These are phyloP conservation scores for Parafenestella ontariensis DNA, from an alignment of 2,329 filamentous ascomycete genomes.

Conservation along the genomic window DNA sequence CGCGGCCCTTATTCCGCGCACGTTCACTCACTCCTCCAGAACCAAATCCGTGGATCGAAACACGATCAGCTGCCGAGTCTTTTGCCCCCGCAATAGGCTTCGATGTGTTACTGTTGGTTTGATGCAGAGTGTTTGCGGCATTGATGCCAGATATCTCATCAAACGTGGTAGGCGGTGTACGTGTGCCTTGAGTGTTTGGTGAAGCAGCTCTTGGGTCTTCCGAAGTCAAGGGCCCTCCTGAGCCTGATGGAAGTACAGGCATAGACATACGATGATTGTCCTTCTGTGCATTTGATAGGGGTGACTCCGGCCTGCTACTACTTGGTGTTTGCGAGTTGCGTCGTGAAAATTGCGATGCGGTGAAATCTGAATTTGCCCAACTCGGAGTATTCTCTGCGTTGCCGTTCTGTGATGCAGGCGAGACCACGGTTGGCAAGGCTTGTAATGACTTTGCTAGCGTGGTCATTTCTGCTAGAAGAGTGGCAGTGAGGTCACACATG, in stretches of 20 bases:
- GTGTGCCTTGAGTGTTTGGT: conserved; percentile 34
- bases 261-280: conserved; percentile 78
- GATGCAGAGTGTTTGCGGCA: conserved; percentile 49
- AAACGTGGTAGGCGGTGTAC: conserved; percentile 59
- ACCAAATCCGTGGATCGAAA: conserved; percentile 70
- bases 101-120: conserved; percentile 40
- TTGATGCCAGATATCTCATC: conserved; percentile 49
- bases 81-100: conserved; percentile 56
- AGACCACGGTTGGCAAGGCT: conserved; percentile 70
- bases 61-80: conserved; percentile 66
- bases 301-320: conserved; percentile 39
- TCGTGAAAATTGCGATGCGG: conserved; percentile 29
- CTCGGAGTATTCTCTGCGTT: conserved; percentile 33
- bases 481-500: conserved; percentile 55
- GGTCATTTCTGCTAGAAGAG: conserved; percentile 56
- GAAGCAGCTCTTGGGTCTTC: conserved; percentile 39
- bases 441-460: conserved; percentile 57
- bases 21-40: conserved; percentile 72
- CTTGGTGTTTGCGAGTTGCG: conserved; percentile 42
- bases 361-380: conserved; percentile 39
- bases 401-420: conserved; percentile 42
- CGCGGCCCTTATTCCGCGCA: conserved; percentile 80
- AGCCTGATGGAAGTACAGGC: conserved; percentile 64
- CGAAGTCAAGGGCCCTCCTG: conserved; percentile 27
- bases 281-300: conserved; percentile 59